A percentile compares a stretch with the other conserved stretches of the same genome.
Conservation (phyloP, 805 yeast genomes). For the Geotrichum ghanense region DNA sequence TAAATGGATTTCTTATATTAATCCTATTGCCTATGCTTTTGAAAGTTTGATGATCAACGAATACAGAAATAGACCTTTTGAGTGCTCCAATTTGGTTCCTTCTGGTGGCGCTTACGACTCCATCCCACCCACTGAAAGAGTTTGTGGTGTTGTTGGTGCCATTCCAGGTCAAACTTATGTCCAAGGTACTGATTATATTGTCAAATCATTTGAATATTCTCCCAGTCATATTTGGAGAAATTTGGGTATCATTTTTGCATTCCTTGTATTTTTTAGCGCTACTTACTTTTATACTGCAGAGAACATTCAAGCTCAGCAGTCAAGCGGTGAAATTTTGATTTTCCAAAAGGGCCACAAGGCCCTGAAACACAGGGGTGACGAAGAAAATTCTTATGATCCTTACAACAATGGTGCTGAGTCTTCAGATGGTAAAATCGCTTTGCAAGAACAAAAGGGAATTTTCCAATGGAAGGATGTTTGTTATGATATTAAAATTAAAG, state of each 20-base stretch:
- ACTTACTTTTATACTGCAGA: slow-evolving; percentile 27
- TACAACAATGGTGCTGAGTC: slow-evolving; percentile 4
- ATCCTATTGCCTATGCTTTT: slow-evolving; percentile 47
- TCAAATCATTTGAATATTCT: slow-evolving; percentile 36
- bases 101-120: slow-evolving; percentile 41
- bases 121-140: slow-evolving; percentile 28
- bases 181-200: slow-evolving; percentile 48
- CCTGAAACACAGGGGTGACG: slow-evolving; percentile 9
- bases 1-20: slow-evolving; percentile 49
- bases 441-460: slow-evolving; percentile 24
- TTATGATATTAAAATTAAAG: slow-evolving; percentile 50
- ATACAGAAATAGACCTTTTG: slow-evolving; percentile 43
- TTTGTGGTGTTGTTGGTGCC: slow-evolving; percentile 56
- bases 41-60: slow-evolving; percentile 59
- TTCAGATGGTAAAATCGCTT: slow-evolving; percentile 3
- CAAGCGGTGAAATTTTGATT: slow-evolving; percentile 50
- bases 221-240: slow-evolving; percentile 70
- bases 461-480: slow-evolving; percentile 73
- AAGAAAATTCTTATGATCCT: slow-evolving; percentile 4
- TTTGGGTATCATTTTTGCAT: slow-evolving; percentile 54
- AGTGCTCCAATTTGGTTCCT: slow-evolving; percentile 49
- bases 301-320: slow-evolving; percentile 3
- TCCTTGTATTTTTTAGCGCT: slow-evolving; percentile 39
- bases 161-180: slow-evolving; percentile 41
- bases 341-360: slow-evolving; percentile 26